Evolutionary conservation across 371 early-diverging fungal genomes (phyloP), one percentile per base, ranked within the genome.

Genomic region (Mucor circinelloides): DNA sequence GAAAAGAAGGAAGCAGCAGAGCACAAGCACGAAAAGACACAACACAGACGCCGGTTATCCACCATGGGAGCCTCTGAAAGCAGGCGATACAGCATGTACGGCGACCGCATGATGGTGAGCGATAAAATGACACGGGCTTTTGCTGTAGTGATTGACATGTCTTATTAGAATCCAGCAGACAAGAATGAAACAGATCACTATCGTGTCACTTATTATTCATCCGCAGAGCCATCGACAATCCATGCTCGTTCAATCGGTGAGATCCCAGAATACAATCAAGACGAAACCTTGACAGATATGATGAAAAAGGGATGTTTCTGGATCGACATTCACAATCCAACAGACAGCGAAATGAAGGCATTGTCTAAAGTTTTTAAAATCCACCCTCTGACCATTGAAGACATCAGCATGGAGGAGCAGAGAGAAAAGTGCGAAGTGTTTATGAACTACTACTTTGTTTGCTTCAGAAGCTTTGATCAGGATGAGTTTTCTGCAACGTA

Each of bases 391-490:
- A 96, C 97, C 0, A 86, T 87, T 25, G 97, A 97, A 79, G 98
- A 96, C 67, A 94, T 97, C 63, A 87, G 89, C 69, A 93, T 92
- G 60, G 91, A 95, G 71, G 97, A 97, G 54, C 88, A 86, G 30
- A 86, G 97, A 6, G 97, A 97, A 73, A 98, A 98, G 71, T 95
- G 94, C 70, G 97, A 97, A 72, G 86, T 93, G 17, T 96, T 95
- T 64, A 78, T 87, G 25, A 91, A 91, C 63, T 98, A 98, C 80
- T 94, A 94, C 68, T 97, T 97, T 84, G 86, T 96, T 32, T 89
- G 91, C 71, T 93, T 96, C 73, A 85, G 94, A 63, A 83, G 90
- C 12, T 90, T 92, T 74, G 91, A 92, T 54, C 84, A 80, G 66
- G 85, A 91, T 56, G 85, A 88, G 46, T 80, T 86, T 67, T 89